These are phyloP conservation scores for Penicillium sp. DNA, from an alignment of 2,329 filamentous ascomycete species.

Conservation along the genomic window DNA sequence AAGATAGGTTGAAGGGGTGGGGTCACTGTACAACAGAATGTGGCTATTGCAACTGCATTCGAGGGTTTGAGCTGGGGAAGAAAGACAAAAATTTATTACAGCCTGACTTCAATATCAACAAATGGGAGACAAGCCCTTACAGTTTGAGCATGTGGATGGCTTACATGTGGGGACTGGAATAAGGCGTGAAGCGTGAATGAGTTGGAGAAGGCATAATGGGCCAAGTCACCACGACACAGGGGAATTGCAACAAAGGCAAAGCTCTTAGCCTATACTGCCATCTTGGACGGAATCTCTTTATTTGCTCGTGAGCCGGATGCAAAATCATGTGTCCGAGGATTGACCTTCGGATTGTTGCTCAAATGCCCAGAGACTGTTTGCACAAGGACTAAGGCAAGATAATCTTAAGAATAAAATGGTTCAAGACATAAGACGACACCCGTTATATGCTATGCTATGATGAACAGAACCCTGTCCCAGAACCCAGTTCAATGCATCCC, in stretches of 20 bases:
- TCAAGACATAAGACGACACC: background rate
- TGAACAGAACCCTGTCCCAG: background rate
- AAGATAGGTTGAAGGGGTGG: background rate
- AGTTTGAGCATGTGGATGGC: background rate
- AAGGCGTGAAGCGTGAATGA: background rate
- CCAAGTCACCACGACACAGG: too few relatives aligned
- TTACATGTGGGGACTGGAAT: background rate
- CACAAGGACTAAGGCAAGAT: background rate
- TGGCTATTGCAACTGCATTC: background rate
- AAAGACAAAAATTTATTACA: background rate
- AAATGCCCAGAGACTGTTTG: background rate
- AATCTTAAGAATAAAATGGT: background rate
- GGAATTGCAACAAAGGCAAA: too few relatives aligned
- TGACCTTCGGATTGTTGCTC: background rate
- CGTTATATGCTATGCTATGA: conserved; percentile 1
- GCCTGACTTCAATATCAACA: background rate
- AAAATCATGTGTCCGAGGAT: background rate
- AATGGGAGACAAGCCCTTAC: background rate
- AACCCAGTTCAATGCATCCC: background rate
- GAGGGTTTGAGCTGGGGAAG: background rate
- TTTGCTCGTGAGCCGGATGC: too few relatives aligned
- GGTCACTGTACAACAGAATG: background rate
- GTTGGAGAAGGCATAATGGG: background rate
- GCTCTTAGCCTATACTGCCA: too few relatives aligned
- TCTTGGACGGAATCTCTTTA: too few relatives aligned